A percentile compares a stretch with the other conserved stretches of the same genome.
Conservation (phyloP, 768 basidiomycete genomes). For the Auriculariales sp. region DNA sequence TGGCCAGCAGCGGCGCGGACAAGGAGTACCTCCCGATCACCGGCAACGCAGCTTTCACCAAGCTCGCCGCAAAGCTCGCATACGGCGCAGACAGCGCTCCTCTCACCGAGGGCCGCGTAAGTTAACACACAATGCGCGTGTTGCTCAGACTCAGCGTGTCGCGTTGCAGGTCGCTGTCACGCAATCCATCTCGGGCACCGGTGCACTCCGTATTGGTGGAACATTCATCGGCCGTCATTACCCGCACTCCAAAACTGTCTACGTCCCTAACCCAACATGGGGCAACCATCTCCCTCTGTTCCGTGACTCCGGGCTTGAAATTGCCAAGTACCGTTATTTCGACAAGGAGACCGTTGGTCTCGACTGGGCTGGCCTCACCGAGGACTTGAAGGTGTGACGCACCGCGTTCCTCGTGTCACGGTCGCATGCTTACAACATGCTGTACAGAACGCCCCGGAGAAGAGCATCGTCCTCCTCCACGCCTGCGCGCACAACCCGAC, state of each 20-base stretch:
- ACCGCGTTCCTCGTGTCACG: not conserved
- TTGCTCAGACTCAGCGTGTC: not conserved
- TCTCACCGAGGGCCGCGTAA: conserved; percentile 53
- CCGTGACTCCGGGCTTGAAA: conserved; percentile 88
- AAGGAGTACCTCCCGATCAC: conserved; percentile 97
- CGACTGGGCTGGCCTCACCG: conserved; percentile 82
- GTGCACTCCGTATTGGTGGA: conserved; percentile 89
- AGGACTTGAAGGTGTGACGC: conserved; percentile 60
- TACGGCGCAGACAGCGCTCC: conserved; percentile 74
- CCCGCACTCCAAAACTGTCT: conserved; percentile 73
- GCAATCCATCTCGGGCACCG: conserved; percentile 95
- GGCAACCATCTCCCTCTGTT: conserved; percentile 93
- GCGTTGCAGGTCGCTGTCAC: conserved; percentile 66
- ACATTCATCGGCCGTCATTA: conserved; percentile 85
- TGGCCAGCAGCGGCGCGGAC: conserved; percentile 54
- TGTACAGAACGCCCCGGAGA: conserved; percentile 49
- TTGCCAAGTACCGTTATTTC: conserved; percentile 86
- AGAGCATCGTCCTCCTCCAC: conserved; percentile 79
- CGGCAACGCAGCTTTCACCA: conserved; percentile 75
- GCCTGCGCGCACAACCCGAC: conserved; percentile 99
- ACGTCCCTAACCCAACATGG: conserved; percentile 91
- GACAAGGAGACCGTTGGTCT: conserved; percentile 84
- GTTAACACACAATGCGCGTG: conserved; percentile 15
- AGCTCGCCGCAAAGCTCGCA: conserved; percentile 76
- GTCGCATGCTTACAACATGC: not conserved